These are phyloP conservation scores for Thymus mandschuricus DNA, from an alignment of 257 asterid species.

Conservation along the genomic window DNA sequence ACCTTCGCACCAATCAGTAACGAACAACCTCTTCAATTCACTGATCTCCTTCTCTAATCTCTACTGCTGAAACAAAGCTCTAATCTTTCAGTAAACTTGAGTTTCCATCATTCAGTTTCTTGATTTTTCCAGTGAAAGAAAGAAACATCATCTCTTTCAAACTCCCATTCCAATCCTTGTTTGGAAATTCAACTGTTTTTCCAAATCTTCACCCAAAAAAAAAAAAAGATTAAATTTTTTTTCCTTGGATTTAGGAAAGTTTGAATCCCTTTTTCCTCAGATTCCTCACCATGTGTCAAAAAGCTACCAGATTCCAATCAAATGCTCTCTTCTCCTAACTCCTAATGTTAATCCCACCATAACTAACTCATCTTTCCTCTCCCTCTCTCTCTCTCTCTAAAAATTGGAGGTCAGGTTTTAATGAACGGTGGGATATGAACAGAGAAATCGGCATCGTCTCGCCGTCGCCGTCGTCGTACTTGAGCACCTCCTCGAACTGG, in stretches of 20 bases:
- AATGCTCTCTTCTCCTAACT: constrained; percentile 39
- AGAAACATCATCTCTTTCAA: neutral
- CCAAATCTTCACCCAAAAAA: no score
- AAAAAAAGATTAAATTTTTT: neutral
- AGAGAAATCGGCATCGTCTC: constrained; percentile 57
- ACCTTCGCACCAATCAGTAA: constrained; percentile 62
- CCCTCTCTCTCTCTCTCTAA: neutral
- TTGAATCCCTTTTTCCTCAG: constrained; percentile 53
- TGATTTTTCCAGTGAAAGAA: neutral
- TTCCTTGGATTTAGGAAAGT: constrained; percentile 63
- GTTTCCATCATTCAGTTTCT: no score
- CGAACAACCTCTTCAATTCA: constrained; percentile 32
- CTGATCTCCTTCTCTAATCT: no score
- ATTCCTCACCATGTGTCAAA: constrained; percentile 64
- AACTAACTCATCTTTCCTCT: constrained; percentile 24
- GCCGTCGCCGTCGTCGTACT: constrained; percentile 41
- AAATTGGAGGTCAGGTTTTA: neutral
- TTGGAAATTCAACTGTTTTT: constrained; percentile 1
- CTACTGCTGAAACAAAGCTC: neutral
- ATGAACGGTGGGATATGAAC: constrained; percentile 32
- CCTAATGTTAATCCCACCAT: constrained; percentile 34
- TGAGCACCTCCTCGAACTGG: constrained; percentile 45
- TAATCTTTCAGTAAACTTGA: no score
- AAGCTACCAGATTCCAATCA: constrained; percentile 54
- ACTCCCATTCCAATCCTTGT: constrained; percentile 1